phyloP scores from a whole-genome alignment of 495 filamentous ascomycete genomes.

The Terfezia boudieri region DNA sequence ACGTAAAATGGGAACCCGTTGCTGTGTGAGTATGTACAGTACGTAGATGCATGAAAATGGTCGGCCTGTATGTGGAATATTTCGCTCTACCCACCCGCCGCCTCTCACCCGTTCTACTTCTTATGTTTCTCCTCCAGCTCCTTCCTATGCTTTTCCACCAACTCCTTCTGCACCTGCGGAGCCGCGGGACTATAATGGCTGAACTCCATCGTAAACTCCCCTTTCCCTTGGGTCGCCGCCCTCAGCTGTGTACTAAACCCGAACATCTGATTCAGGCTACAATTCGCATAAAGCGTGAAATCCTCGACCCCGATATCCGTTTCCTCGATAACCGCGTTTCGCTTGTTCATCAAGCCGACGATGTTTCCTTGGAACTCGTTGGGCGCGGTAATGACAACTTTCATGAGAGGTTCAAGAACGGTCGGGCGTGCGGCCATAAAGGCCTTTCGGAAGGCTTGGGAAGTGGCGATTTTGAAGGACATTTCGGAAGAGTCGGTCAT shows the following conservation, averaged over 20 bases:
- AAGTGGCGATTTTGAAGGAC: conserved; percentile 91
- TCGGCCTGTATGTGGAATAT: too few relatives aligned
- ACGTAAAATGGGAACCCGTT: too few relatives aligned
- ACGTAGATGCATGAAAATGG: too few relatives aligned
- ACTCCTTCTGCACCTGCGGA: conserved; percentile 81
- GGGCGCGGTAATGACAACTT: conserved; percentile 84
- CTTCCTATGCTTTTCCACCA: conserved; percentile 74
- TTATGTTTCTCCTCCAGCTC: conserved; percentile 54
- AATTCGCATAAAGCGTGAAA: conserved; percentile 85
- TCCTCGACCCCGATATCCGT: conserved; percentile 89
- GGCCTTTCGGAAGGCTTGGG: conserved; percentile 91
- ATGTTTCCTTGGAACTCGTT: conserved; percentile 97
- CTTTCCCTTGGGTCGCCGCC: conserved; percentile 93
- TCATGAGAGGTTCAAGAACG: conserved; percentile 93
- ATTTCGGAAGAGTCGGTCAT: conserved; percentile 96
- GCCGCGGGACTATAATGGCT: conserved; percentile 78
- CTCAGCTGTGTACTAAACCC: conserved; percentile 78
- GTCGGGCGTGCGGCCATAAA: conserved; percentile 57
- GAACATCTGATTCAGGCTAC: conserved; percentile 90
- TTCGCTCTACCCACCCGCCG: too few relatives aligned
- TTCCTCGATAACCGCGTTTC: conserved; percentile 82
- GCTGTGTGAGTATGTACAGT: too few relatives aligned
- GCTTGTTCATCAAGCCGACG: conserved; percentile 87
- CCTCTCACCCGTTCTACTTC: background rate
- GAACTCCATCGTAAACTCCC: conserved; percentile 98